Evolutionary conservation across 805 yeast genomes (phyloP).

Genomic region (Ogataea degrootiae): DNA sequence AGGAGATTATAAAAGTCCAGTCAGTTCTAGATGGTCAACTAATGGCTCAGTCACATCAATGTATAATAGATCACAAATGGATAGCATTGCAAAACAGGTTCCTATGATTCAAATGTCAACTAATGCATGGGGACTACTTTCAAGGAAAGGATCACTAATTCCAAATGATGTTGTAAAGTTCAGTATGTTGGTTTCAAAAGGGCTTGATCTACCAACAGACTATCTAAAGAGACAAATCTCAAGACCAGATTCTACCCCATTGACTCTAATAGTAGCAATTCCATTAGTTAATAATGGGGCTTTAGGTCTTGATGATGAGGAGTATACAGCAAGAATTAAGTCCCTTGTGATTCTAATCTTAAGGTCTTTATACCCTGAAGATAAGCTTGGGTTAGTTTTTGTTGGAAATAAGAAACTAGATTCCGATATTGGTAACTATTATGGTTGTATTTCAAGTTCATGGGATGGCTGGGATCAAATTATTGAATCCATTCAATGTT

Average conservation of each 20-base stretch:
- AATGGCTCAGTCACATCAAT: not conserved
- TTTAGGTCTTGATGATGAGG: slow-evolving; percentile 14
- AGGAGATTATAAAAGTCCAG: not conserved
- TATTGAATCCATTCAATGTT: slow-evolving; percentile 19
- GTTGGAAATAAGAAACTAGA: slow-evolving; percentile 15
- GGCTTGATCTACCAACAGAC: slow-evolving; percentile 38
- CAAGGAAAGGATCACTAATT: slow-evolving; percentile 26
- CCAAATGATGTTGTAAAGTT: slow-evolving; percentile 38
- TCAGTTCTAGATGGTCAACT: not conserved
- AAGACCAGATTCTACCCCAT: slow-evolving; percentile 31
- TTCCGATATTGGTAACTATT: slow-evolving; percentile 24
- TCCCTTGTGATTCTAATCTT: slow-evolving; percentile 9
- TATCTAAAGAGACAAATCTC: slow-evolving; percentile 36
- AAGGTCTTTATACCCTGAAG: slow-evolving; percentile 13
- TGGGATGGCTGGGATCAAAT: slow-evolving; percentile 29
- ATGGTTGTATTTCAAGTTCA: slow-evolving; percentile 23
- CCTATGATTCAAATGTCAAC: slow-evolving; percentile 45
- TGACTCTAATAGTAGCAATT: slow-evolving; percentile 22
- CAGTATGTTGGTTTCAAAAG: slow-evolving; percentile 33
- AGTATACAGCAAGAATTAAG: slow-evolving; percentile 16
- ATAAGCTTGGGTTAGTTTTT: slow-evolving; percentile 27
- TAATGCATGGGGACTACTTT: slow-evolving; percentile 43
- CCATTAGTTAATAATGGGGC: slow-evolving; percentile 20
- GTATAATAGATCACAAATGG: not conserved
- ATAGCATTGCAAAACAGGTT: slow-evolving; percentile 12